A percentile compares a stretch with the other conserved stretches of the same genome.
Evolutionary conservation across 495 filamentous ascomycete genomes (phyloP).

Genomic region (Chaetomium fimeti): DNA sequence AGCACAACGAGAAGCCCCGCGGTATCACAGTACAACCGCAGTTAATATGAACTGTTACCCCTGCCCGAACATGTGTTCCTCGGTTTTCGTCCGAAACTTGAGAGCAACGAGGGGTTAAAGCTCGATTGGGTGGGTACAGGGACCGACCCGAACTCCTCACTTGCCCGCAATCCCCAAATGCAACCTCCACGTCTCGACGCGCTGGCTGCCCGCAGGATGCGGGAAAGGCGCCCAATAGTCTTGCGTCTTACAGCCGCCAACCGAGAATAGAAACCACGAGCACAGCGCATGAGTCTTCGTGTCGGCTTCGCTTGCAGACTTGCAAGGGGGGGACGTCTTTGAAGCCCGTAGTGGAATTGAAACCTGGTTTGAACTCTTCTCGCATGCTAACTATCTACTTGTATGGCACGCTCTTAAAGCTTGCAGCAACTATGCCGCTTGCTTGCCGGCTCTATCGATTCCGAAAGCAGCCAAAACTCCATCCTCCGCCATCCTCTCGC

Average conservation of each 20-base stretch:
- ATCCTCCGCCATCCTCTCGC: not conserved
- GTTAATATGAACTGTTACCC: not conserved
- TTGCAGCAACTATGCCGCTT: conserved; percentile 3
- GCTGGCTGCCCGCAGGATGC: conserved; percentile 22
- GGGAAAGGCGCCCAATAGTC: conserved; percentile 16
- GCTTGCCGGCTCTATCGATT: conserved; percentile 12
- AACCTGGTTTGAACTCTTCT: not conserved
- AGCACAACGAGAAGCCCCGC: not conserved
- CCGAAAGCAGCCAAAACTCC: not conserved
- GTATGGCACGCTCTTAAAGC: not conserved
- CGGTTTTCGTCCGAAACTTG: not conserved
- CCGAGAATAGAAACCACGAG: conserved; percentile 13
- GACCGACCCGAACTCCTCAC: conserved; percentile 6
- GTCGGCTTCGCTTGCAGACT: conserved; percentile 3
- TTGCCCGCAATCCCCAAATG: conserved; percentile 5
- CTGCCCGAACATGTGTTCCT: not conserved
- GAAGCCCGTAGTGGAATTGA: not conserved
- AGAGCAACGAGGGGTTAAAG: not conserved
- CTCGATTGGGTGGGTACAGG: not conserved
- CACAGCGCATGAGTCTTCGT: not conserved
- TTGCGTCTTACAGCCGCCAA: conserved; percentile 8
- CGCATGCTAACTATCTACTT: not conserved
- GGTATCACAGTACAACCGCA: conserved; percentile 7
- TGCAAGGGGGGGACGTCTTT: not conserved
- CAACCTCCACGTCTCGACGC: conserved; percentile 2